Evolutionary conservation across 768 basidiomycete species (phyloP).

Genomic region (Botryobasidium botryosum): DNA sequence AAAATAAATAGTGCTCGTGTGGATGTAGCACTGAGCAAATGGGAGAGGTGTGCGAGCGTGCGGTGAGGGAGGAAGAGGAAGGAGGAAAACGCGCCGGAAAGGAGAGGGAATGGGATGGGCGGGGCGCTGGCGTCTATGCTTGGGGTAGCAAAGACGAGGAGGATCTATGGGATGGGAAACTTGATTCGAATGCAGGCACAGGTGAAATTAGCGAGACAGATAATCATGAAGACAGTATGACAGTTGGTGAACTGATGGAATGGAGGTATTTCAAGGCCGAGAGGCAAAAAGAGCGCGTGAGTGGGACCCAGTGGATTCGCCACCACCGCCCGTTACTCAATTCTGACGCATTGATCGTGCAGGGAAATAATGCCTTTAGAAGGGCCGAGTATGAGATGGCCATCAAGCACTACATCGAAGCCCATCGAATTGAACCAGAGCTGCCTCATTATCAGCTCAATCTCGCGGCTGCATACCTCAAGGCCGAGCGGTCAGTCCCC

Average conservation of each 20-base stretch:
- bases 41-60: constrained; percentile 42
- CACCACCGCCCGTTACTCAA: neutral
- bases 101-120: constrained; percentile 60
- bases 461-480: constrained; percentile 56
- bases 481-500: constrained; percentile 42
- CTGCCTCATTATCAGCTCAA: constrained; percentile 63
- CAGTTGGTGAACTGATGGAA: constrained; percentile 58
- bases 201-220: constrained; percentile 13
- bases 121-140: constrained; percentile 46
- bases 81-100: constrained; percentile 44
- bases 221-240: constrained; percentile 35
- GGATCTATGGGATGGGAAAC: constrained; percentile 55
- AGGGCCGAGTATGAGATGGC: constrained; percentile 40
- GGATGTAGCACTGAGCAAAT: constrained; percentile 54
- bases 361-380: constrained; percentile 59
- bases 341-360: neutral
- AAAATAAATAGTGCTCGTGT: constrained; percentile 65
- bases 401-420: constrained; percentile 39
- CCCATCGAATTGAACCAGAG: constrained; percentile 49
- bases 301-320: too few relatives aligned
- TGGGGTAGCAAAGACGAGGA: constrained; percentile 67
- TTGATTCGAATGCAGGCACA: constrained; percentile 37
- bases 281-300: constrained; percentile 49
- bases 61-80: constrained; percentile 52
- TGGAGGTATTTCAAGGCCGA: constrained; percentile 56